A percentile compares a stretch with the other conserved stretches of the same genome.
Evolutionary conservation across 192 early-diverging fungal genomes (phyloP).

Genomic region (Rhizophagus prolifer): DNA sequence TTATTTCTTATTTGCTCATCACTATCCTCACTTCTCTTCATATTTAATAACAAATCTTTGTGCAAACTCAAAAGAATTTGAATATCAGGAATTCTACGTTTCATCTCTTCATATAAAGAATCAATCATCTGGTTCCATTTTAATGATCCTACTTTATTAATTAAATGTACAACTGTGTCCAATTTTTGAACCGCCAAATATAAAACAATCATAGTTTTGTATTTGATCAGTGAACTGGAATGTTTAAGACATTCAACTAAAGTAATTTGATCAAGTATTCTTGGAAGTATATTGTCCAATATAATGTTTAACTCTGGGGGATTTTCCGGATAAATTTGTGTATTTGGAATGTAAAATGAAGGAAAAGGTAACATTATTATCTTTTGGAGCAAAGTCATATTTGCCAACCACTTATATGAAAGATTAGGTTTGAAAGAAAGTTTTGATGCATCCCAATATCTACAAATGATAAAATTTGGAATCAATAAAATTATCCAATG

Average conservation of each 20-base stretch:
- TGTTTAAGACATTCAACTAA: conserved; percentile 65
- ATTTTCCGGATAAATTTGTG: conserved; percentile 37
- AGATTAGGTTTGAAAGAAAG: conserved; percentile 74
- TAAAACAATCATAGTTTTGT: conserved; percentile 58
- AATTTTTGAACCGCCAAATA: conserved; percentile 63
- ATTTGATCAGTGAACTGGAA: conserved; percentile 60
- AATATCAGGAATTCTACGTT: conserved; percentile 68
- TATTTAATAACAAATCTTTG: conserved; percentile 21
- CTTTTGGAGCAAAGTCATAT: conserved; percentile 71
- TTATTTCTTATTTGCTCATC: conserved; percentile 41
- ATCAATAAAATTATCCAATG: background rate
- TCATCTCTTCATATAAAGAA: conserved; percentile 54
- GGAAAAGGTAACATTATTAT: conserved; percentile 69
- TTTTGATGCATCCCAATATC: conserved; percentile 61
- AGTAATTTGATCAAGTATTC: conserved; percentile 49
- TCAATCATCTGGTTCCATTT: conserved; percentile 29
- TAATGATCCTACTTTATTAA: conserved; percentile 28
- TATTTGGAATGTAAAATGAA: conserved; percentile 45
- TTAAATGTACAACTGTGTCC: conserved; percentile 36
- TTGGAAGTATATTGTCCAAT: conserved; percentile 71
- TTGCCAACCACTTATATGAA: conserved; percentile 71
- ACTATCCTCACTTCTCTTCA: conserved; percentile 43
- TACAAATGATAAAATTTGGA: conserved; percentile 22
- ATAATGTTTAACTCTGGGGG: conserved; percentile 62
- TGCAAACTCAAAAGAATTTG: conserved; percentile 60